phyloP scores from a whole-genome alignment of 495 filamentous ascomycete genomes.

The Podospora pseudopauciseta region DNA sequence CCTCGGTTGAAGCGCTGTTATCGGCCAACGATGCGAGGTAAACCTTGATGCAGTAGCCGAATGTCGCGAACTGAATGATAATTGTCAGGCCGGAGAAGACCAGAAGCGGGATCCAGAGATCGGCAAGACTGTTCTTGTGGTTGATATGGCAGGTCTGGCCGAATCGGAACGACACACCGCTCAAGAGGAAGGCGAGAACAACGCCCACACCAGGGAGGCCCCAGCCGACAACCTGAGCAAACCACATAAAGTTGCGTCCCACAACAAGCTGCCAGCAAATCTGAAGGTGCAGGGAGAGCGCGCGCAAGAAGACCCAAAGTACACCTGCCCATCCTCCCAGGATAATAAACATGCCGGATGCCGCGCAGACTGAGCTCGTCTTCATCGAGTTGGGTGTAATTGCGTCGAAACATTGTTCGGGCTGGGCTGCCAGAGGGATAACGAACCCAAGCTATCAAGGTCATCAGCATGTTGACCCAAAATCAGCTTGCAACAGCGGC shows the following conservation, averaged over 20 bases:
- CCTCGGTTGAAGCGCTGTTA: conserved; percentile 62
- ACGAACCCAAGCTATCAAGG: conserved; percentile 69
- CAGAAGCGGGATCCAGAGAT: conserved; percentile 89
- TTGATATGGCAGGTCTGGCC: conserved; percentile 92
- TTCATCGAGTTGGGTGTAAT: conserved; percentile 96
- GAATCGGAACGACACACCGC: conserved; percentile 91
- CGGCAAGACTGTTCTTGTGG: conserved; percentile 68
- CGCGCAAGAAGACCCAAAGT: conserved; percentile 87
- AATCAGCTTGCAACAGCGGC: not conserved
- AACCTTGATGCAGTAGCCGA: conserved; percentile 90
- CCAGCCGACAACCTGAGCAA: conserved; percentile 76
- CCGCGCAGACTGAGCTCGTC: conserved; percentile 73
- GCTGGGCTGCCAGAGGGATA: conserved; percentile 76
- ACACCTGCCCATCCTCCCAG: conserved; percentile 78
- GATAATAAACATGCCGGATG: conserved; percentile 81
- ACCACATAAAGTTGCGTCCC: conserved; percentile 86
- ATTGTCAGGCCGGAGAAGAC: conserved; percentile 72
- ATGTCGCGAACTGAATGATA: conserved; percentile 77
- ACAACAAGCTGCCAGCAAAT: conserved; percentile 95
- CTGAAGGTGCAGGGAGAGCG: conserved; percentile 90
- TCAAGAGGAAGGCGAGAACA: conserved; percentile 70
- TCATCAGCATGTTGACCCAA: not conserved
- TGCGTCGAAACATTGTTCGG: conserved; percentile 77
- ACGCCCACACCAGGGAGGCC: conserved; percentile 72
- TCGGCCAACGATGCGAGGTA: conserved; percentile 83